Conservation (phyloP, 1,139 yeast genomes). For the Blastobotrys capitulatus region DNA sequence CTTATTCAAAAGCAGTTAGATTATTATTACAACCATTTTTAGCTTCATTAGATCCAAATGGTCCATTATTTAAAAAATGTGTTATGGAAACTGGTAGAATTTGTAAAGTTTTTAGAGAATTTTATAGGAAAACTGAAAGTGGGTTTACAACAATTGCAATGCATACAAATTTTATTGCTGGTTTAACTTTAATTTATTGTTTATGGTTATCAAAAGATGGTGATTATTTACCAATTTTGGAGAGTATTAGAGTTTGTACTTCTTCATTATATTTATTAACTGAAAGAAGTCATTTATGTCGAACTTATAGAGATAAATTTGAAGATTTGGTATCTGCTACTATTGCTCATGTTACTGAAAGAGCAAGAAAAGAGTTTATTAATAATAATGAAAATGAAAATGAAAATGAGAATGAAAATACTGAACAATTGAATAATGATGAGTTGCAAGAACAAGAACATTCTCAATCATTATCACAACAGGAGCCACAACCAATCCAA, state of each 20-base stretch:
- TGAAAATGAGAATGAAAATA: neutral
- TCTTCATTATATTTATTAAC: conserved; percentile 55
- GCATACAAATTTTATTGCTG: conserved; percentile 58
- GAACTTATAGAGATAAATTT: conserved; percentile 54
- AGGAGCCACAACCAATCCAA: too few relatives aligned
- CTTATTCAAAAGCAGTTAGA: conserved; percentile 52
- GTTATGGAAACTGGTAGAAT: conserved; percentile 62
- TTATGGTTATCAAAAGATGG: conserved; percentile 53
- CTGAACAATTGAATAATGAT: neutral
- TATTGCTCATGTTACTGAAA: conserved; percentile 30
- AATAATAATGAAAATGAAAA: neutral
- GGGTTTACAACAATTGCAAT: conserved; percentile 59
- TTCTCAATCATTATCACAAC: too few relatives aligned
- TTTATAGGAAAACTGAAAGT: conserved; percentile 49
- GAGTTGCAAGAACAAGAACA: neutral
- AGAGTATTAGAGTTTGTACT: conserved; percentile 55
- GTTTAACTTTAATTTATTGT: conserved; percentile 55
- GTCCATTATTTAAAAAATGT: conserved; percentile 51
- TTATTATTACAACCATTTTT: conserved; percentile 53
- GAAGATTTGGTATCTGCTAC: conserved; percentile 58
- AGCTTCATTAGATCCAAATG: conserved; percentile 51
- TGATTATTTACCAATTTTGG: conserved; percentile 32
- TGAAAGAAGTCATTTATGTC: conserved; percentile 54
- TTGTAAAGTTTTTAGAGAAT: conserved; percentile 52
- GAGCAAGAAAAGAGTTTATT: neutral